Percentiles rank a stretch among this genome's conserved stretches.
Conservation (phyloP, 1,284 basidiomycete genomes). For the Bjerkandera adusta region DNA sequence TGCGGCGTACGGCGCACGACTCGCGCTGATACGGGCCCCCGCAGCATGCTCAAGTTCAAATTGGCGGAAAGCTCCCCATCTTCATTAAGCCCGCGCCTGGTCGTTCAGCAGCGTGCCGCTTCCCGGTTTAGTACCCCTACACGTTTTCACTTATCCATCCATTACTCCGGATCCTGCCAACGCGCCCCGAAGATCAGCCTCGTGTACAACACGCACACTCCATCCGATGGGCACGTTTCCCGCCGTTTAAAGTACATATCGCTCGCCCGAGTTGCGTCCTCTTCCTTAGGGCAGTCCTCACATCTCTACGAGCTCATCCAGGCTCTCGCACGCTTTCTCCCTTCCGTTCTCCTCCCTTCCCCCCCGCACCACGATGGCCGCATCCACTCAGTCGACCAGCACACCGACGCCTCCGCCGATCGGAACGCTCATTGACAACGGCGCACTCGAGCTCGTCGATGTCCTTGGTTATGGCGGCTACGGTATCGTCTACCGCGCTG, state of each 20-base stretch:
- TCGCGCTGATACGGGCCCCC: slow-evolving; percentile 15
- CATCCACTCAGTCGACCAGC: slow-evolving; percentile 43
- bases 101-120: slow-evolving; percentile 12
- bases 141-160: slow-evolving; percentile 6
- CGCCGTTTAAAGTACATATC: slow-evolving; percentile 26
- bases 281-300: slow-evolving; percentile 20
- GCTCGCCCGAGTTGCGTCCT: slow-evolving; percentile 19
- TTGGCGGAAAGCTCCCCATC: slow-evolving; percentile 1
- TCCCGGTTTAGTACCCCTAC: slow-evolving; percentile 10
- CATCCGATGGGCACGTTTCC: slow-evolving; percentile 32
- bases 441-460: slow-evolving; percentile 82
- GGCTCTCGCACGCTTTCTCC: slow-evolving; percentile 23
- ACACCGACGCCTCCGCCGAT: slow-evolving; percentile 62
- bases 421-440: slow-evolving; percentile 80
- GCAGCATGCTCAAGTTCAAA: slow-evolving; percentile 12
- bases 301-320: slow-evolving; percentile 12
- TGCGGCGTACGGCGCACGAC: too few relatives aligned
- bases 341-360: slow-evolving; percentile 38
- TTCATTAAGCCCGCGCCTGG: slow-evolving; percentile 9
- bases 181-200: slow-evolving; percentile 25
- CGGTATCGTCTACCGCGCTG: slow-evolving; percentile 92
- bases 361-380: slow-evolving; percentile 49
- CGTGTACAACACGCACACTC: slow-evolving; percentile 35
- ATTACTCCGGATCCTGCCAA: slow-evolving; percentile 12
- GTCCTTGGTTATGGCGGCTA: slow-evolving; percentile 94